phyloP scores from a whole-genome alignment of 129 eudicot species.

The Flaveria trinervia region DNA sequence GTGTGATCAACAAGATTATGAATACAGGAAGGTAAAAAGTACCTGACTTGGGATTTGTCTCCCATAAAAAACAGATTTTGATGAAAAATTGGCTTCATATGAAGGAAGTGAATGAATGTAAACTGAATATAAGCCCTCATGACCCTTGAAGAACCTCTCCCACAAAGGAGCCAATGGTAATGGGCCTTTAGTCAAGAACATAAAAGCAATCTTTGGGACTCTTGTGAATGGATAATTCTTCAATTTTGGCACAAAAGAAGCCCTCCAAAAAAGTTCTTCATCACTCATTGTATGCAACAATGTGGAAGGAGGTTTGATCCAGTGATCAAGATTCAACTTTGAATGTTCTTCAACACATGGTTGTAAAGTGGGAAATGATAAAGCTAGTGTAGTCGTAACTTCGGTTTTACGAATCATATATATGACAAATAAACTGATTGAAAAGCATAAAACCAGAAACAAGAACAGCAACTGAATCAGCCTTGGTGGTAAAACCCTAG shows the following conservation, averaged over 20 bases:
- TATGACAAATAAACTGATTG: slow-evolving; percentile 60
- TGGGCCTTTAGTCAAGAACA: slow-evolving; percentile 99
- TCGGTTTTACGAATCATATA: slow-evolving; percentile 65
- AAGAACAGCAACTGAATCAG: slow-evolving; percentile 57
- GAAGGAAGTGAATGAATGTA: slow-evolving; percentile 84
- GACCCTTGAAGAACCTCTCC: slow-evolving; percentile 94
- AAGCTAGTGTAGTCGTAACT: slow-evolving; percentile 37
- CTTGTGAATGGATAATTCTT: slow-evolving; percentile 72
- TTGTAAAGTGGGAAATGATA: slow-evolving; percentile 41
- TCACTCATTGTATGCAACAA: slow-evolving; percentile 75
- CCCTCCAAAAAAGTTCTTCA: slow-evolving; percentile 81
- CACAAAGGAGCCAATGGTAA: slow-evolving; percentile 87
- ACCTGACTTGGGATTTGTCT: slow-evolving; percentile 97
- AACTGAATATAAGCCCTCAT: slow-evolving; percentile 58
- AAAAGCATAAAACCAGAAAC: slow-evolving; percentile 61
- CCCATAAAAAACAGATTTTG: slow-evolving; percentile 70
- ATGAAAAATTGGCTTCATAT: slow-evolving; percentile 46
- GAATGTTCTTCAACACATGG: slow-evolving; percentile 46
- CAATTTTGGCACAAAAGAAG: slow-evolving; percentile 70
- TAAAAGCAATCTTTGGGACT: slow-evolving; percentile 87
- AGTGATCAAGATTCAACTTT: slow-evolving; percentile 45
- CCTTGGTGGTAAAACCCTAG: slow-evolving; percentile 79
- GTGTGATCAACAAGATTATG: not conserved
- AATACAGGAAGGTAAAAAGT: not conserved
- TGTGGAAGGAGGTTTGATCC: slow-evolving; percentile 68